phyloP scores from a whole-genome alignment of 371 early-diverging fungal species.

The Mucor velutinosus region DNA sequence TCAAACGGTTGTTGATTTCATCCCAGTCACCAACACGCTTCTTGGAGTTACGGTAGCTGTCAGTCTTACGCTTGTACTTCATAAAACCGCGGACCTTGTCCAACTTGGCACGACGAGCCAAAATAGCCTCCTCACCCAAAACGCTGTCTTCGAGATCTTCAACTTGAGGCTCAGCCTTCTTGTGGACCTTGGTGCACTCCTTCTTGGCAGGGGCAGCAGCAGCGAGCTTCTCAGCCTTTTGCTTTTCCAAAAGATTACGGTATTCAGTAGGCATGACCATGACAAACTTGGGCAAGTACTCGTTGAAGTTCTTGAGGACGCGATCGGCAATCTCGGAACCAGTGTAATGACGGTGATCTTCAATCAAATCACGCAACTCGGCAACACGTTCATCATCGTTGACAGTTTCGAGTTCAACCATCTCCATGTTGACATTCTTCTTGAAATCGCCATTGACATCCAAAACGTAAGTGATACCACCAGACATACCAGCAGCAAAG shows the following conservation, averaged over 20 bases:
- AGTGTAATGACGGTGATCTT: slow-evolving; percentile 81
- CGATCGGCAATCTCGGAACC: slow-evolving; percentile 82
- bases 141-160: slow-evolving; percentile 92
- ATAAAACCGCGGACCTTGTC: slow-evolving; percentile 92
- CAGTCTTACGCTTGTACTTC: slow-evolving; percentile 88
- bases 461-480: slow-evolving; percentile 90
- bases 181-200: slow-evolving; percentile 35
- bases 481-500: slow-evolving; percentile 95
- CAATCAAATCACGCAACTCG: slow-evolving; percentile 76
- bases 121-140: slow-evolving; percentile 70
- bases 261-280: slow-evolving; percentile 97
- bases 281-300: slow-evolving; percentile 78
- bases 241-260: slow-evolving; percentile 73
- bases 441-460: slow-evolving; percentile 63
- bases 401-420: slow-evolving; percentile 85
- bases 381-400: slow-evolving; percentile 76
- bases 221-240: slow-evolving; percentile 56
- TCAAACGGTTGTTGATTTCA: slow-evolving; percentile 89
- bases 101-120: slow-evolving; percentile 65
- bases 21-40: slow-evolving; percentile 89
- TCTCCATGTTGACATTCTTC: slow-evolving; percentile 82
- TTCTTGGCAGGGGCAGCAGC: slow-evolving; percentile 38
- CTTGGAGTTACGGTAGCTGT: slow-evolving; percentile 82
- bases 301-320: slow-evolving; percentile 74
- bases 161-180: slow-evolving; percentile 57